Conservation (phyloP, 345 rosid genomes). For the Citrus medica region DNA sequence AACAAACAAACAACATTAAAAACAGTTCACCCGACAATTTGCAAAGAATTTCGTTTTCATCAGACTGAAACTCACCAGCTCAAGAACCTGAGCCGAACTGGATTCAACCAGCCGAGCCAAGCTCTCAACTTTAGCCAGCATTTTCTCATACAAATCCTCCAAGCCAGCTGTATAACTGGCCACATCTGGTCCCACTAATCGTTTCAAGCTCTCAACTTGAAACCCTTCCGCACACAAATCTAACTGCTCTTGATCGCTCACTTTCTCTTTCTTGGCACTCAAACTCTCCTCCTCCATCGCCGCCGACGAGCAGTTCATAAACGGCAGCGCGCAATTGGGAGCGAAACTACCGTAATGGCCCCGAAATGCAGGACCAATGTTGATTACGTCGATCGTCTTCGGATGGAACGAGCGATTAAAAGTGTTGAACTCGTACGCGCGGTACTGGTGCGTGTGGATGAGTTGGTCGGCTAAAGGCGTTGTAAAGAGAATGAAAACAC, state of each 20-base stretch:
- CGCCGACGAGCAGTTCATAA: conserved; percentile 27
- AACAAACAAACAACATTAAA: conserved; percentile 5
- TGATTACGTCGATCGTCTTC: conserved; percentile 59
- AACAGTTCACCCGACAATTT: not conserved
- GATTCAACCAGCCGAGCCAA: conserved; percentile 72
- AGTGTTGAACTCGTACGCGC: conserved; percentile 56
- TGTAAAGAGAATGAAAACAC: conserved; percentile 60
- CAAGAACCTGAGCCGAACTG: conserved; percentile 55
- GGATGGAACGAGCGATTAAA: conserved; percentile 42
- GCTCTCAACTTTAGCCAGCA: conserved; percentile 56
- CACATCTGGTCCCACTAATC: conserved; percentile 68
- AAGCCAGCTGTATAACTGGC: conserved; percentile 42
- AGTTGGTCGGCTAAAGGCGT: conserved; percentile 54
- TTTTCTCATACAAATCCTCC: conserved; percentile 77
- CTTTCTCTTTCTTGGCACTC: conserved; percentile 32
- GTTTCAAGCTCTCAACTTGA: conserved; percentile 41
- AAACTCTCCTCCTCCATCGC: conserved; percentile 54
- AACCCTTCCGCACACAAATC: conserved; percentile 59
- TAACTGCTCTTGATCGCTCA: conserved; percentile 48
- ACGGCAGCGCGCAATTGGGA: conserved; percentile 58
- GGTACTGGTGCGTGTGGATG: conserved; percentile 87
- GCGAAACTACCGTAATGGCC: conserved; percentile 52
- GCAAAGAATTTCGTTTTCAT: not conserved
- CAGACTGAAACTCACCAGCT: conserved; percentile 44
- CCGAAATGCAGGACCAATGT: conserved; percentile 79